Evolutionary conservation across 2,329 filamentous ascomycete species (phyloP).

Genomic region (Mycocentrospora acerina): DNA sequence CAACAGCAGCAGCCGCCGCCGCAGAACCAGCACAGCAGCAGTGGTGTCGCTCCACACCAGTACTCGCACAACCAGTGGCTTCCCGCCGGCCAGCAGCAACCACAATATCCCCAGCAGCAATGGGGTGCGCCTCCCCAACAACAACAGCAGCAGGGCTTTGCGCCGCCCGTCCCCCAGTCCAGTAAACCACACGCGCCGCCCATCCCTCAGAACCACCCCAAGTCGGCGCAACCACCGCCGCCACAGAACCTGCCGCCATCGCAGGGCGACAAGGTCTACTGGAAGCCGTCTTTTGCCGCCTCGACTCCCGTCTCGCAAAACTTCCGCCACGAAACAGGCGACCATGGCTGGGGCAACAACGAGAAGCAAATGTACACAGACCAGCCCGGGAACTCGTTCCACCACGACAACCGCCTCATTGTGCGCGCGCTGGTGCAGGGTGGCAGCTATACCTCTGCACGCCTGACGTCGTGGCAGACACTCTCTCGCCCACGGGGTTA

Average conservation of each 20-base stretch:
- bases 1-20: constrained; percentile 20
- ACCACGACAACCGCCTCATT: constrained; percentile 55
- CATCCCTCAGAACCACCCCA: constrained; percentile 32
- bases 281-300: constrained; percentile 55
- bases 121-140: constrained; percentile 27
- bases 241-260: constrained; percentile 31
- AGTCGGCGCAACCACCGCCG: constrained; percentile 28
- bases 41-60: constrained; percentile 10
- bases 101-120: too few relatives aligned
- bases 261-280: constrained; percentile 47
- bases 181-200: constrained; percentile 33
- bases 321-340: constrained; percentile 59
- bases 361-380: constrained; percentile 61
- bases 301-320: constrained; percentile 51
- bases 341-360: constrained; percentile 64
- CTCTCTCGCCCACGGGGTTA: constrained; percentile 55
- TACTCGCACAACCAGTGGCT: constrained; percentile 17
- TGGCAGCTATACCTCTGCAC: constrained; percentile 55
- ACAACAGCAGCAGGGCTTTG: constrained; percentile 25
- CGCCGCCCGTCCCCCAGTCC: constrained; percentile 34
- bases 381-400: constrained; percentile 54
- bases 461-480: constrained; percentile 56
- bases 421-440: constrained; percentile 53
- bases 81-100: constrained; percentile 16
- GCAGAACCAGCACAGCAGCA: constrained; percentile 15